Base-by-base conservation (phyloP, 345 rosid genomes). In the Hibiscus mutabilis region DNA sequence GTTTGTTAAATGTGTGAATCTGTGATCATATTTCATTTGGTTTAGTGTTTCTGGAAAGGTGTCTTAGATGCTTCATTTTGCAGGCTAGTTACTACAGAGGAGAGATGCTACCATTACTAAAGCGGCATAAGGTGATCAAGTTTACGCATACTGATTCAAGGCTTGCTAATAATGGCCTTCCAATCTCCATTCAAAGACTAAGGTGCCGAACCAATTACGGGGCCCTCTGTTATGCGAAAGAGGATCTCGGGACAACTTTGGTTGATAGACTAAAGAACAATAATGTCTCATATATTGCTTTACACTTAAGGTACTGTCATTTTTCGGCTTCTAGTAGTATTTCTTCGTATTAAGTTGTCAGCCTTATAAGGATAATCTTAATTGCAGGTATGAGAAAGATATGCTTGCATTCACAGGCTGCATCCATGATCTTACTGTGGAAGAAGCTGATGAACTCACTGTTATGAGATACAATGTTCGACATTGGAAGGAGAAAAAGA, bases 331-430 rank as follows among this genome's bases (percentile, higher is more conserved):
- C 29, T 60, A 21, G 14, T 22, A 55, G 57, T 0, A 55, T 16
- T 73, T 19, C 60, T 29, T 3, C 52, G 12, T 60, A 6, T 18
- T 5, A 69, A 73, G 75, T 58, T 42, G 9, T 12, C 5, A 19
- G 52, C 40, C 16, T 5, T 65, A 25, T 63, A 15, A 29, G n/a
- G 24, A 2, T n/a, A 21, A 60, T 27, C 25, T 62, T 69, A 72
- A 60, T 67, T 80, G 74, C 87, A 94, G 99, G 82, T 95, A 91
- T 51, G 99, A 96, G 91, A 92, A 96, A 81, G 99, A 96, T 77
- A 92, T 96, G 99, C 91, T 96, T 55, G 91, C 99, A 25, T 96
- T 96, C 84, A 96, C 98, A 2, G 99, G 99, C 70, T 96, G n/a
- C n/a, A n/a, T n/a, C n/a, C n/a, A n/a, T n/a, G n/a, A n/a, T n/a